These are phyloP conservation scores for Polytrichum formosum DNA, from an alignment of 225 moss, liverwort and hornwort genomes.

Conservation along the genomic window DNA sequence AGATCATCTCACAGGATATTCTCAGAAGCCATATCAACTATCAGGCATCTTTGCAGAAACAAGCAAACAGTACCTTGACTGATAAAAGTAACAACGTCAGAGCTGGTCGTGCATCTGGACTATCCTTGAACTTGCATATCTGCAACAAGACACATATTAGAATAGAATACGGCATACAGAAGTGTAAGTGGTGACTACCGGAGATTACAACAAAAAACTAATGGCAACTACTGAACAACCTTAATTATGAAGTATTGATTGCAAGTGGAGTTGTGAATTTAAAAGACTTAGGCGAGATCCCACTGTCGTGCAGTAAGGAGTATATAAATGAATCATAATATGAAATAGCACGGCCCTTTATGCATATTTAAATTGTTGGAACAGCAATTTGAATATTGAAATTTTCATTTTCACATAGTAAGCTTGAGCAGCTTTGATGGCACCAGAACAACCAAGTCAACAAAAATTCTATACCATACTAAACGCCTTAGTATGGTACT, in stretches of 20 bases:
- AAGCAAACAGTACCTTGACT: slow-evolving; percentile 39
- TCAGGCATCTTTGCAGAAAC: no score
- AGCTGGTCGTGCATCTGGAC: slow-evolving; percentile 35
- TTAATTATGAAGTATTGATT: no score
- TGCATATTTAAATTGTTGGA: no score
- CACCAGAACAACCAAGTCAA: background rate
- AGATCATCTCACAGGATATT: background rate
- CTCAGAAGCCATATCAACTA: no score
- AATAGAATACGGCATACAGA: background rate
- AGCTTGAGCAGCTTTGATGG: background rate
- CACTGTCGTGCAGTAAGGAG: no score
- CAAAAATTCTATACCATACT: background rate
- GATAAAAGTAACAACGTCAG: slow-evolving; percentile 52
- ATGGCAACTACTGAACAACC: no score
- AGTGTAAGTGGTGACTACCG: background rate
- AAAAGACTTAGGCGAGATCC: no score
- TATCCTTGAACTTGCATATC: slow-evolving; percentile 44
- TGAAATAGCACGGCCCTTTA: no score
- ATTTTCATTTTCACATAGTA: no score
- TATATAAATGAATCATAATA: no score
- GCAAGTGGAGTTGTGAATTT: no score
- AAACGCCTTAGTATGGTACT: background rate
- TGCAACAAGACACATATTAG: slow-evolving; percentile 20
- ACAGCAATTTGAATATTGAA: no score
- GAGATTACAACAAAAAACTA: background rate